phyloP scores from a whole-genome alignment of 1,139 yeast genomes.

The Saccharomyces hybrid region DNA sequence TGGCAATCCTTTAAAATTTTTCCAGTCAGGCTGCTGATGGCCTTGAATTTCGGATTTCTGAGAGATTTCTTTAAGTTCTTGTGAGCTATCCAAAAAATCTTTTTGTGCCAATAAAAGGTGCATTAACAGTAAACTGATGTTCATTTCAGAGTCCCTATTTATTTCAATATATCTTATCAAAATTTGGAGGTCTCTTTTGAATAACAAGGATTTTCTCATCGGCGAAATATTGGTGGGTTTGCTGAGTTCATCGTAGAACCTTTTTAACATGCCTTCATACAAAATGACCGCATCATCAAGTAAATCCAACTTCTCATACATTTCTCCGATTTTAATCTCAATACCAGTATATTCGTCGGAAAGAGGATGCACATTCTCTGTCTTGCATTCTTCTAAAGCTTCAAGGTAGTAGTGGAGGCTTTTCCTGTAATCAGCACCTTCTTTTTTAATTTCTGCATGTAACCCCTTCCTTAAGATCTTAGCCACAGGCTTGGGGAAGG shows the following conservation, averaged over 20 bases:
- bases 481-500: slow-evolving; percentile 57
- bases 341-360: slow-evolving; percentile 77
- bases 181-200: slow-evolving; percentile 64
- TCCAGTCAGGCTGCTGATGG: neutral
- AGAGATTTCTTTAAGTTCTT: slow-evolving; percentile 19
- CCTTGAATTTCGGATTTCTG: slow-evolving; percentile 5
- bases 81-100: slow-evolving; percentile 38
- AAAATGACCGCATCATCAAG: slow-evolving; percentile 53
- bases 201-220: slow-evolving; percentile 43
- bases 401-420: slow-evolving; percentile 65
- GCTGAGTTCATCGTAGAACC: slow-evolving; percentile 48
- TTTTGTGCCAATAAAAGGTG: slow-evolving; percentile 60
- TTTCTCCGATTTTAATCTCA: slow-evolving; percentile 76
- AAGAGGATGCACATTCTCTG: slow-evolving; percentile 45
- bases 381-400: slow-evolving; percentile 41
- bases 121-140: slow-evolving; percentile 51
- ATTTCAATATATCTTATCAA: slow-evolving; percentile 57
- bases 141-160: slow-evolving; percentile 43
- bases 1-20: neutral
- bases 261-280: slow-evolving; percentile 57
- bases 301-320: slow-evolving; percentile 64
- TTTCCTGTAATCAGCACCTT: slow-evolving; percentile 47
- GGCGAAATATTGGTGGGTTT: slow-evolving; percentile 31
- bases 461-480: slow-evolving; percentile 55
- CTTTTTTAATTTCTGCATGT: slow-evolving; percentile 74